Base-by-base conservation (phyloP, 805 yeast genomes). In the Komagataella populi region DNA sequence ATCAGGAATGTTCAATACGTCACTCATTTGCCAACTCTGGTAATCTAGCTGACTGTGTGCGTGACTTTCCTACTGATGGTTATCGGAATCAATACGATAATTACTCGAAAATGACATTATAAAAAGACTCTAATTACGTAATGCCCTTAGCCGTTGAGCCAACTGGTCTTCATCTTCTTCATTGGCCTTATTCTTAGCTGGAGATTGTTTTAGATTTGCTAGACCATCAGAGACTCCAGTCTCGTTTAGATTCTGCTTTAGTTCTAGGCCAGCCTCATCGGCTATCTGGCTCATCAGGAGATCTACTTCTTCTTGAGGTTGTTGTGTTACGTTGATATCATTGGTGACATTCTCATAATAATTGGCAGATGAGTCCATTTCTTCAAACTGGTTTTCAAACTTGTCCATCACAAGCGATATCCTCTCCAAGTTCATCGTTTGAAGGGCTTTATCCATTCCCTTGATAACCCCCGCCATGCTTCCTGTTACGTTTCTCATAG, bases 391-490 rank as follows among this genome's bases (percentile, higher is more conserved):
- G 52, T 76, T 80, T 66, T 93, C 99, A 64, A 93, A 93, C 65
- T 88, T 90, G 66, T 93, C 99, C 98, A 93, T 93, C 10, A 93
- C 91, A 67, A 89, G 68, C 4, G 97, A 87, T 30, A 93, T 93
- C 59, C 80, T 81, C 66, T 93, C 98, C 55, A 93, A 70, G 65
- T 93, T 93, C 99, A 93, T 93, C 20, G 91, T 83, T 60, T 87
- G 93, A 70, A 93, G 76, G 1, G 99, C 99, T 60, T 80, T 82
- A 66, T 93, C 99, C 98, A 93, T 91, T 7, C 97, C 97, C 61
- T 76, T 81, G 53, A 95, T 93, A 10, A 91, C 98, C 49, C 78
- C 81, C 6, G 93, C 79, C 98, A 93, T 93, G 59, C 89, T 90
- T 1, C 90, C 89, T 0, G 96, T 87, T 8, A 93, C 96, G 49